phyloP scores from a whole-genome alignment of 495 filamentous ascomycete genomes.

The Neurospora hispaniola region DNA sequence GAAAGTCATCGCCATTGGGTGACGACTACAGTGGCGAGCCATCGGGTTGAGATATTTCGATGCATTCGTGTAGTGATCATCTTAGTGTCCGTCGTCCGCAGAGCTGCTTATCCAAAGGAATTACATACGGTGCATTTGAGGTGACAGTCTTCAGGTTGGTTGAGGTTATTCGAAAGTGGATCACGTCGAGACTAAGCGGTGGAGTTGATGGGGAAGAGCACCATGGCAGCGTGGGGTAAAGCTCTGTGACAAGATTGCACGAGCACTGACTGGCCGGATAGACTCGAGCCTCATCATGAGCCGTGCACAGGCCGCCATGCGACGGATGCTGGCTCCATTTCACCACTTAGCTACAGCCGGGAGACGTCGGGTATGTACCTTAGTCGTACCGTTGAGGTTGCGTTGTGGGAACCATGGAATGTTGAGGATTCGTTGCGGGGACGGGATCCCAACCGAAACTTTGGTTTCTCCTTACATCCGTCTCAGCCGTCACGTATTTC shows the following conservation, averaged over 20 bases:
- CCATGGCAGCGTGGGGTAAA: neutral
- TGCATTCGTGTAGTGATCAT: neutral
- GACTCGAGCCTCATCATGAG: neutral
- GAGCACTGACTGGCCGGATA: neutral
- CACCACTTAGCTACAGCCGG: neutral
- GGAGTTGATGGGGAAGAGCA: neutral
- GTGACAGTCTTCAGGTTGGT: neutral
- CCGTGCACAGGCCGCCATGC: neutral
- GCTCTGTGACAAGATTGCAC: neutral
- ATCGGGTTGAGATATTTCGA: neutral
- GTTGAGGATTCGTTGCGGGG: neutral
- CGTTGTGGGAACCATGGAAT: neutral
- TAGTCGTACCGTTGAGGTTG: neutral
- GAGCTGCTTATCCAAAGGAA: neutral
- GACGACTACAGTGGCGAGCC: neutral
- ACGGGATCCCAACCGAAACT: neutral
- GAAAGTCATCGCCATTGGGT: neutral
- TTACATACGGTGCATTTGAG: neutral
- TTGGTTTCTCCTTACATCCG: neutral
- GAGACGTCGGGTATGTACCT: neutral
- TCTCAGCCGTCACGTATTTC: neutral
- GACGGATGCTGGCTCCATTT: neutral
- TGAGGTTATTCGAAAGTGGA: neutral
- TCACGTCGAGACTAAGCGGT: neutral
- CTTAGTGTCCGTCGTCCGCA: neutral